Base-by-base conservation (phyloP, 129 eudicot genomes). In the Scalesia atractyloides region DNA sequence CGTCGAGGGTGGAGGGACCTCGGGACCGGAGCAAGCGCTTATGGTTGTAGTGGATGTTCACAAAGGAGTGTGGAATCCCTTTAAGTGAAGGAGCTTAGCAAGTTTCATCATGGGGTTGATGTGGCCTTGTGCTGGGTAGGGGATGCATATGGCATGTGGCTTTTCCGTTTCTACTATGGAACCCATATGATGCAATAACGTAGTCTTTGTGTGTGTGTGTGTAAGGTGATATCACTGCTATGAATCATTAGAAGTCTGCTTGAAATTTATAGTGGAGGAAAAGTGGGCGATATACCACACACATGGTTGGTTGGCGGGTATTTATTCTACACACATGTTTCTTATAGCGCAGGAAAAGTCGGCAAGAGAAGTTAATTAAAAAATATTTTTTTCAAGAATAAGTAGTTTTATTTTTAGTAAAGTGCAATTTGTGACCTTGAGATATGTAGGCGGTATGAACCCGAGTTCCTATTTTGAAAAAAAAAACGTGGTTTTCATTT, bases 91-190 rank as follows among this genome's bases (percentile, higher is more conserved):
- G 62, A 85, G 77, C 26, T 80, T 85, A 46, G 88, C 90, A 44
- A 88, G 72, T 76, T 80, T 72, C 58, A 85, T 75, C 90, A 88
- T 82, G 19, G 90, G 86, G 80, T 60, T 85, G 39, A 88, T 73
- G 77, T 88, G 95, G 57, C 95, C 95, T 67, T 88, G 95, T 0
- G 82, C 77, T 7, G 90, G 90, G 43, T 17, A 68, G n/a, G 90
- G 86, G 43, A 88, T 72, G 62, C 84, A 85, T 26, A 88, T 79
- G 0, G 80, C 95, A 69, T 88, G 95, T 17, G 87, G 83, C 44
- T 67, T 87, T 47, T 22, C n/a, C 8, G 30, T 39, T 12, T 13
- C 12, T 50, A 49, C 2, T n/a, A 44, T 39, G 37, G 74, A 67
- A 56, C 70, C 82, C 88, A 83, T 83, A 17, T 49, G 62, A 30